Evolutionary conservation across 108 stramenopile genomes (phyloP).

Genomic region (Cyclostephanos invisitatus): DNA sequence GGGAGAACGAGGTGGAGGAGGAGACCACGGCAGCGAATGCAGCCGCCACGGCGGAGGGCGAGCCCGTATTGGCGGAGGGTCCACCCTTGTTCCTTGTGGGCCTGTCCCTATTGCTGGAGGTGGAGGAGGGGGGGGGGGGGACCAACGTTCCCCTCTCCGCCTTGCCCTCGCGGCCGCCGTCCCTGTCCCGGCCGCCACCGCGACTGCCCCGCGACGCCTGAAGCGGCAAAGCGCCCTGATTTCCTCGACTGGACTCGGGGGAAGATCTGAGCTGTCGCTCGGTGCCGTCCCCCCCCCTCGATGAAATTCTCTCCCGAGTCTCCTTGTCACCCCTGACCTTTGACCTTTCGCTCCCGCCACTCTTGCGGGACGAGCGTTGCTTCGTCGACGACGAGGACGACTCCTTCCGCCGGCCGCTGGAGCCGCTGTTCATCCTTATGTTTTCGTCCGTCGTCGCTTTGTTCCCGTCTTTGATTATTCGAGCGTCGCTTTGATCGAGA

Average conservation of each 20-base stretch:
- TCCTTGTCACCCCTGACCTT: neutral
- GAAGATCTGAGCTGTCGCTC: neutral
- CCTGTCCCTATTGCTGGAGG: too few species aligned
- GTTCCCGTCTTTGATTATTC: neutral
- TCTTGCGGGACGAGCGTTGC: neutral
- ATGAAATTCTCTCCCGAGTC: neutral
- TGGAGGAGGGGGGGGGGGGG: too few species aligned
- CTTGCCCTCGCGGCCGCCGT: too few species aligned
- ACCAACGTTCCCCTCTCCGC: too few species aligned
- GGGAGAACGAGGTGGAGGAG: neutral
- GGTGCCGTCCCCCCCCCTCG: neutral
- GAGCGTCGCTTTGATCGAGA: neutral
- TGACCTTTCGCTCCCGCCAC: too few species aligned
- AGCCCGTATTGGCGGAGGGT: too few species aligned
- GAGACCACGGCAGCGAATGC: too few species aligned
- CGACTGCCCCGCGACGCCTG: too few species aligned
- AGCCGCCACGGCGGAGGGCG: too few species aligned
- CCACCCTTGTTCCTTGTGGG: too few species aligned
- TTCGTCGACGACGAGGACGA: neutral
- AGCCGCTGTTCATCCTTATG: slow-evolving; percentile 2
- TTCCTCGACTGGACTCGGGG: neutral
- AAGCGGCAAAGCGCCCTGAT: too few species aligned
- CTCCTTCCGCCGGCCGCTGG: neutral
- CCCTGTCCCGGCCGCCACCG: too few species aligned
- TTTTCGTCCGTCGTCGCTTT: neutral